A percentile compares a stretch with the other conserved stretches of the same genome.
These are phyloP conservation scores for Mucor mucedo DNA, from an alignment of 371 early-diverging fungal species.

Conservation along the genomic window DNA sequence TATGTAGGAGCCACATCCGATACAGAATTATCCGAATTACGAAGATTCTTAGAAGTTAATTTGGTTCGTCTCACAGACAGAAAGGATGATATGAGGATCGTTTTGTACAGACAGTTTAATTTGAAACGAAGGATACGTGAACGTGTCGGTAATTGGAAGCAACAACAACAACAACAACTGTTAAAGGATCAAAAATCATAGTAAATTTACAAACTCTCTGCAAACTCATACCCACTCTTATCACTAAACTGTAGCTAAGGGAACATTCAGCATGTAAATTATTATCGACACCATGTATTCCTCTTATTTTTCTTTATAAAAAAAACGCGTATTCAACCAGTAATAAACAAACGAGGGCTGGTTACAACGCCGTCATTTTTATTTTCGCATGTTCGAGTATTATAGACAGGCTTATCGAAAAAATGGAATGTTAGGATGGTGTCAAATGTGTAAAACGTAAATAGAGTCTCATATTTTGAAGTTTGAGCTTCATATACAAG, in stretches of 20 bases:
- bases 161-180: constrained; percentile 13
- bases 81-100: constrained; percentile 45
- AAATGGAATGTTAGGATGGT: no score
- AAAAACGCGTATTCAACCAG: no score
- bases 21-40: constrained; percentile 39
- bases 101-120: constrained; percentile 51
- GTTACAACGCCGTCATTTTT: no score
- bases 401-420: no score
- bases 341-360: no score
- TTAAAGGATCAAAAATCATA: constrained; percentile 1
- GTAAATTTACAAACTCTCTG: not conserved
- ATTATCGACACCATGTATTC: no score
- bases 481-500: no score
- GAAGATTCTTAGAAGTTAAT: constrained; percentile 43
- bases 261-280: no score
- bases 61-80: constrained; percentile 39
- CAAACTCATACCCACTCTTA: not conserved
- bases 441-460: no score
- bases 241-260: not conserved
- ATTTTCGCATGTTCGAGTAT: no score
- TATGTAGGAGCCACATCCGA: constrained; percentile 45
- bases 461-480: no score
- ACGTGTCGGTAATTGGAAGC: constrained; percentile 44
- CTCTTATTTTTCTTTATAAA: no score
- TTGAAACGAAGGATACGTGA: constrained; percentile 46